A percentile compares a stretch with the other conserved stretches of the same genome.
These are phyloP conservation scores for Sechiopsis laciniata DNA, from an alignment of 306 rosid species.

Conservation along the genomic window DNA sequence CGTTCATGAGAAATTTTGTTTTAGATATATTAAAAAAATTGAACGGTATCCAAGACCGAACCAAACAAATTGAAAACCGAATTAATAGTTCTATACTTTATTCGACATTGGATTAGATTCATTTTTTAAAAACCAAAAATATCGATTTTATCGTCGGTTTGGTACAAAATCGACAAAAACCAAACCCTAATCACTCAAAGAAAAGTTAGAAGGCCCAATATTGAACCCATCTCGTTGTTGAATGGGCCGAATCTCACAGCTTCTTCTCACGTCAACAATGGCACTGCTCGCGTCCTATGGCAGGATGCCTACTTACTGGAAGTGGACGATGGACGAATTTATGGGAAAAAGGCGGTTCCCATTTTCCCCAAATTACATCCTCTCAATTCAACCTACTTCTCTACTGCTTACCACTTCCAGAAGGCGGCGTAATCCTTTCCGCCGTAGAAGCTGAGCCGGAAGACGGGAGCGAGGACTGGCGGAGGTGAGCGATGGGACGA, in stretches of 20 bases:
- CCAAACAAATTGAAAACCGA: too few relatives aligned
- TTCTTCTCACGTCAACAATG: slow-evolving; percentile 2
- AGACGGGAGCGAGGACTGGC: not conserved
- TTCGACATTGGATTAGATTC: too few relatives aligned
- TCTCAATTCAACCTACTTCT: not conserved
- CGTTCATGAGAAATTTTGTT: too few relatives aligned
- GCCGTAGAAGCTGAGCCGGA: not conserved
- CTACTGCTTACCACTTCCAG: not conserved
- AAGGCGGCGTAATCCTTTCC: not conserved
- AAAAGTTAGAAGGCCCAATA: slow-evolving; percentile 5
- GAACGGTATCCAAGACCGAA: too few relatives aligned
- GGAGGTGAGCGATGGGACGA: slow-evolving; percentile 51
- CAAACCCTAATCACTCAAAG: too few relatives aligned
- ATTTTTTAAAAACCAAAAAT: too few relatives aligned
- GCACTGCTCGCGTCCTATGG: not conserved
- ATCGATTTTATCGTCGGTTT: too few relatives aligned
- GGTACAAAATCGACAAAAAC: too few relatives aligned
- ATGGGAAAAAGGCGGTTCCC: slow-evolving; percentile 4
- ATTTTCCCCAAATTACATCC: not conserved
- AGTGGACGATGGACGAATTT: slow-evolving; percentile 3
- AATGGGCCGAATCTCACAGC: slow-evolving; percentile 15
- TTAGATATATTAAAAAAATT: too few relatives aligned
- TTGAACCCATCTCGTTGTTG: not conserved
- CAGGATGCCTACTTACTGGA: too few relatives aligned
- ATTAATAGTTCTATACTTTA: too few relatives aligned